Evolutionary conservation across 2,329 filamentous ascomycete genomes (phyloP), one percentile per base, ranked within the genome.

Genomic region (Pseudogymnoascus sp.): DNA sequence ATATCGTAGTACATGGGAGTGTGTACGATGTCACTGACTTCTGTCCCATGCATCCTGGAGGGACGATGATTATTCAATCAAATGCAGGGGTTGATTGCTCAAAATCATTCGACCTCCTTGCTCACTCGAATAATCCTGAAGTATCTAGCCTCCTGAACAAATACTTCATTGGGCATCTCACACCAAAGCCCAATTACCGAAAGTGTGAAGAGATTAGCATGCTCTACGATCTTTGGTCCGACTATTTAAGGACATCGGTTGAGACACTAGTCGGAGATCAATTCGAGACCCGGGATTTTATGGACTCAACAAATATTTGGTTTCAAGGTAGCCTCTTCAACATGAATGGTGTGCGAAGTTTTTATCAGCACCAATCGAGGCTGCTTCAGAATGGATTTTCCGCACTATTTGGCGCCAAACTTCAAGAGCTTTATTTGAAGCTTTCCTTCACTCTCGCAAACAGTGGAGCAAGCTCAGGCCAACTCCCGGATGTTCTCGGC

Each of bases 11-110:
- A 0, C 79, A 82, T 60, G 80, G 80, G 4, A 78, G 75, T 40
- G 80, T 78, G 1, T 82, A 83, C 67, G 79, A 82, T 61, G 75
- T 83, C 4, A 82, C 79, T 0, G 79, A 82, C 64, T 82, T 82
- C 64, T 73, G 73, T 5, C 76, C 78, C 0, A 81, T 82, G 77
- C 80, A 83, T 60, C 80, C 80, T 0, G 80, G 80, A 3, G 80
- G 79, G 7, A 81, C 77, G 0, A 72, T 81, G 10, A 82, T 82
- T 64, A 77, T 83, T 66, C 79, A 79, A 64, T 81, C 78, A 2
- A 82, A 82, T 61, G 80, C 80, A 0, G 80, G 80, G n/a, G 76
- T 80, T 0, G 80, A 83, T 66, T 82, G 80, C 63, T 75, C 76
- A 5, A 75, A 77, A 64, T 79, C 79, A 0, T 83, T 83, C 55